A percentile compares a stretch with the other conserved stretches of the same genome.
Evolutionary conservation across 257 asterid species (phyloP).

Genomic region (Nicotiana benthamiana): DNA sequence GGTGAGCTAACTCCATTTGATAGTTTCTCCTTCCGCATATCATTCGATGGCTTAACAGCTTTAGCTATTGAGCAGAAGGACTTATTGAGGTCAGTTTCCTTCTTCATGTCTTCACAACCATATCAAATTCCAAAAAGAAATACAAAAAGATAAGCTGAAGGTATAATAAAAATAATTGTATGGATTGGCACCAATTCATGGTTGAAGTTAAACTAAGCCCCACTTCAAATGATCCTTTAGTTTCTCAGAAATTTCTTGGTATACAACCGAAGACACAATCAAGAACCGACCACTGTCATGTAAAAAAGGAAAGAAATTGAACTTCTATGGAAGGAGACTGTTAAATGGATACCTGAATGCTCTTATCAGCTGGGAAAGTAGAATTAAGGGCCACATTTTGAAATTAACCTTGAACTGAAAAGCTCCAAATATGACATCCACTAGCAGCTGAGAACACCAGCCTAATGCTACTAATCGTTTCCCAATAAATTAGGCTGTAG

Average conservation of each 20-base stretch:
- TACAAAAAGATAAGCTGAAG: background rate
- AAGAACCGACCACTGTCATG: background rate
- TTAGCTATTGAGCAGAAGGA: slow-evolving; percentile 17
- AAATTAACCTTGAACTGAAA: background rate
- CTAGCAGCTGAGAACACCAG: background rate
- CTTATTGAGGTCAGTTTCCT: background rate
- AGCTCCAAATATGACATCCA: background rate
- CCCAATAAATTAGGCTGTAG: background rate
- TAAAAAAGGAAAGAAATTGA: background rate
- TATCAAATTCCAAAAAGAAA: background rate
- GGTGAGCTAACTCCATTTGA: slow-evolving; percentile 17
- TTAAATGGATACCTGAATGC: background rate
- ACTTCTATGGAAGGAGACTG: background rate
- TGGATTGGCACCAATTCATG: background rate
- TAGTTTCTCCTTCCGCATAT: slow-evolving; percentile 38
- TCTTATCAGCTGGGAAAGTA: background rate
- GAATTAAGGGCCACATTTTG: background rate
- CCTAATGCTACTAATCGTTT: background rate
- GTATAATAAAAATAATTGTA: background rate
- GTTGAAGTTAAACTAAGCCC: background rate
- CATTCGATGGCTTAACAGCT: slow-evolving; percentile 34
- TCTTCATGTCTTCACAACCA: background rate
- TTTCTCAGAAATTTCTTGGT: background rate
- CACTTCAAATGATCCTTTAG: background rate
- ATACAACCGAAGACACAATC: background rate